Percentiles rank a stretch among this genome's conserved stretches.
phyloP scores from a whole-genome alignment of 176 grass and related monocot genomes.

The Aegilops umbellulata region DNA sequence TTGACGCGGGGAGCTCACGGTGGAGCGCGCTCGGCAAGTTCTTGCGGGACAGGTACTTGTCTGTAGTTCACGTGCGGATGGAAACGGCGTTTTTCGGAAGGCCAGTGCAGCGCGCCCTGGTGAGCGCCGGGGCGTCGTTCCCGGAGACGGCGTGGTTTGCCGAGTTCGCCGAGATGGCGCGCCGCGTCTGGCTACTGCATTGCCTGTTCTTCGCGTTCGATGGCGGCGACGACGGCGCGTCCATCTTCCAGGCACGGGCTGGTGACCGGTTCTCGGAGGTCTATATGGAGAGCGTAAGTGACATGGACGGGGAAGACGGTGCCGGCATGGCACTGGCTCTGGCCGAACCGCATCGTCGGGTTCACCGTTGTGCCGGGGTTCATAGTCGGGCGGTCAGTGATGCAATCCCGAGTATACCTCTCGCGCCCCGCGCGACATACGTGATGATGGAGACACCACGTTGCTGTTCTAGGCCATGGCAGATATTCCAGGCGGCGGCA shows the following conservation, averaged over 20 bases:
- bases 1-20: not conserved
- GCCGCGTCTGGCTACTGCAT: constrained; percentile 78
- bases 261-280: constrained; percentile 78
- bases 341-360: constrained; percentile 32
- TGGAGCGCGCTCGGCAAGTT: constrained; percentile 39
- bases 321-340: not conserved
- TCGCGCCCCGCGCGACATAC: not conserved
- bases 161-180: constrained; percentile 67
- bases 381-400: constrained; percentile 56
- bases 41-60: constrained; percentile 48
- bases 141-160: constrained; percentile 44
- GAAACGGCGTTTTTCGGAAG: constrained; percentile 52
- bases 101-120: constrained; percentile 18
- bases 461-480: not conserved
- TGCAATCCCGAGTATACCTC: constrained; percentile 82
- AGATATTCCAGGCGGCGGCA: not conserved
- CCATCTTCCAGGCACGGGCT: constrained; percentile 56
- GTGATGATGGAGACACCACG: not conserved
- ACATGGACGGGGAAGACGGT: constrained; percentile 21
- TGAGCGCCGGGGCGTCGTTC: not conserved
- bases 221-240: constrained; percentile 22
- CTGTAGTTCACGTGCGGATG: constrained; percentile 68
- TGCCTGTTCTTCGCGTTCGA: constrained; percentile 73
- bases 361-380: constrained; percentile 93
- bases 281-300: constrained; percentile 81